Conservation (phyloP, 2,329 filamentous ascomycete genomes). For the Alternaria solani region DNA sequence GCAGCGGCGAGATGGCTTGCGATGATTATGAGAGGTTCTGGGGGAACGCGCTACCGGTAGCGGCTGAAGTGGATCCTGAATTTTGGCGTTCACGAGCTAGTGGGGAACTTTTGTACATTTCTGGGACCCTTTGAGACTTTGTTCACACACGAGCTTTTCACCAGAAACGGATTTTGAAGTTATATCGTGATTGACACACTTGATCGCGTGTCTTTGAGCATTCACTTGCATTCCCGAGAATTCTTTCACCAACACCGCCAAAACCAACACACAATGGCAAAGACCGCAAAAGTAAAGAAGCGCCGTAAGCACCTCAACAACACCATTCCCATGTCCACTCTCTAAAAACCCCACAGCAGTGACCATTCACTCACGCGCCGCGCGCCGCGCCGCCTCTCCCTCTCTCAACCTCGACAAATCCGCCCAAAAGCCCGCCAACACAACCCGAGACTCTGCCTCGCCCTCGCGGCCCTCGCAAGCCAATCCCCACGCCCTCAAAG, state of each 20-base stretch:
- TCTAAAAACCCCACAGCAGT: slow-evolving; percentile 56
- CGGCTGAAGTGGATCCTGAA: slow-evolving; percentile 18
- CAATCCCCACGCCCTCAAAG: slow-evolving; percentile 67
- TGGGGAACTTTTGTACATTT: slow-evolving; percentile 23
- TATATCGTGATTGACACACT: background rate
- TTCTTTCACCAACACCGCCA: background rate
- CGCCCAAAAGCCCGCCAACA: slow-evolving; percentile 60
- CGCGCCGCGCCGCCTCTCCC: slow-evolving; percentile 74
- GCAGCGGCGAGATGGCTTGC: slow-evolving; percentile 14
- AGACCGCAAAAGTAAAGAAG: slow-evolving; percentile 58
- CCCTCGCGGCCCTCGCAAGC: slow-evolving; percentile 32
- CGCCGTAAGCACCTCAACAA: slow-evolving; percentile 39
- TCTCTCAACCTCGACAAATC: slow-evolving; percentile 76
- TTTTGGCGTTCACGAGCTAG: slow-evolving; percentile 22
- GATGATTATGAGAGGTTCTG: slow-evolving; percentile 18
- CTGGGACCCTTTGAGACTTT: background rate
- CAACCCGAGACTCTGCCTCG: slow-evolving; percentile 40
- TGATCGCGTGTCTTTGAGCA: background rate
- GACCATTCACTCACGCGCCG: slow-evolving; percentile 76
- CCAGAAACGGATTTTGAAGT: background rate
- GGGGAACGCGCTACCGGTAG: slow-evolving; percentile 22
- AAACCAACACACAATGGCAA: slow-evolving; percentile 48
- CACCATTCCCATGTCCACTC: background rate
- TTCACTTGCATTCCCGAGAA: background rate
- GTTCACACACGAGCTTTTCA: background rate